A percentile compares a stretch with the other conserved stretches of the same genome.
These are phyloP conservation scores for Nyssa sinensis DNA, from an alignment of 148 eudicot species.

Conservation along the genomic window DNA sequence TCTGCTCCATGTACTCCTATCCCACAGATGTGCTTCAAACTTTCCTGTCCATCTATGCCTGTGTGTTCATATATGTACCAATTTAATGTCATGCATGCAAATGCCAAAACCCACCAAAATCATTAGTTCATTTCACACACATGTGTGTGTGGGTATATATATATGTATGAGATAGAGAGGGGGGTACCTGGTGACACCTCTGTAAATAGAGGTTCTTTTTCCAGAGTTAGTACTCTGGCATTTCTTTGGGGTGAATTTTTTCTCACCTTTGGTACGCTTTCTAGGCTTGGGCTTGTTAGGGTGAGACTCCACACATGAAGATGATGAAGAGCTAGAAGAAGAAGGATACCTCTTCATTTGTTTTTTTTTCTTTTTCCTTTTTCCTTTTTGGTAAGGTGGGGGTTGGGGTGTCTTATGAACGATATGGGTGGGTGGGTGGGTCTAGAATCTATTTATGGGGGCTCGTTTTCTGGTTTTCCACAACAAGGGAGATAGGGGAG, in stretches of 20 bases:
- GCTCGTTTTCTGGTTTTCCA: constrained; percentile 47
- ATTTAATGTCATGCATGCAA: constrained; percentile 37
- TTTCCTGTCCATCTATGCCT: constrained; percentile 99
- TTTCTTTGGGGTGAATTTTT: constrained; percentile 17
- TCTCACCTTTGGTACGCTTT: constrained; percentile 38
- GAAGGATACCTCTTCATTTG: constrained; percentile 45
- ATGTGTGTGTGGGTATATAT: background rate
- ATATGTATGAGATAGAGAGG: background rate
- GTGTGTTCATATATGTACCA: constrained; percentile 1
- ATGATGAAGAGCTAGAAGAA: constrained; percentile 37
- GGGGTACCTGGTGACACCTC: constrained; percentile 66
- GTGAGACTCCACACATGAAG: constrained; percentile 42
- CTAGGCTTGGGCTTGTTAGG: constrained; percentile 22
- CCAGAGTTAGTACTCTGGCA: constrained; percentile 13
- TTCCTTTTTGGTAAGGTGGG: no score
- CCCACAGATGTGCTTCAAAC: constrained; percentile 97
- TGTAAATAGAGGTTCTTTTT: constrained; percentile 63
- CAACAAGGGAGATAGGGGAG: no score
- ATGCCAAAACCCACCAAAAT: background rate
- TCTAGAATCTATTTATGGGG: constrained; percentile 5
- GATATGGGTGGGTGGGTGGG: constrained; percentile 25
- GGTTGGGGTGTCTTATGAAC: background rate
- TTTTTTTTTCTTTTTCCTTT: no score
- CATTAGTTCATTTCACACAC: no score
- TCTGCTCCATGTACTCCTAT: constrained; percentile 79